Conservation (phyloP, 129 eudicot species). For the Kitagawia praeruptora region DNA sequence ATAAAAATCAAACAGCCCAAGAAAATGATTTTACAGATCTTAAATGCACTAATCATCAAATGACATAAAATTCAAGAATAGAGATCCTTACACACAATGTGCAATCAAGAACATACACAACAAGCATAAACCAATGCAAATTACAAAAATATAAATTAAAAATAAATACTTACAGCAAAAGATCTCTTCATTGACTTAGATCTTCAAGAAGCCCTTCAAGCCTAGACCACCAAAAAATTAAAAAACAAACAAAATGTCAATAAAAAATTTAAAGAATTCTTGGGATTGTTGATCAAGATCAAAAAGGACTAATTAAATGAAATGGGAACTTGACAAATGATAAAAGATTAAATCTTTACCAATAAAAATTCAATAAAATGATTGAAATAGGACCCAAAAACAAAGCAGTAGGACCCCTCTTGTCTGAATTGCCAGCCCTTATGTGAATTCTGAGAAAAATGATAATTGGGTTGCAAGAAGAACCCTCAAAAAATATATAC, state of each 20-base stretch:
- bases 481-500: neutral
- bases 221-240: neutral
- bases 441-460: neutral
- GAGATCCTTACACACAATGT: slow-evolving; percentile 7
- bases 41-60: neutral
- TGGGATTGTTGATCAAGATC: neutral
- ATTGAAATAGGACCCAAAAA: slow-evolving; percentile 4
- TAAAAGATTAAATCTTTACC: neutral
- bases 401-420: slow-evolving; percentile 10
- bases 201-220: slow-evolving; percentile 1
- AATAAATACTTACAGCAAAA: slow-evolving; percentile 6
- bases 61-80: neutral
- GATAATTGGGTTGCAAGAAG: neutral
- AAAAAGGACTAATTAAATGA: neutral
- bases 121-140: neutral
- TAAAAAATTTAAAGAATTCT: neutral
- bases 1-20: neutral
- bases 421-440: neutral
- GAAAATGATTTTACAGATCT: neutral
- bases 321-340: slow-evolving; percentile 2
- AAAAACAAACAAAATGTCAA: neutral
- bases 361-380: neutral
- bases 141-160: neutral
- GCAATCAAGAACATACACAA: neutral
- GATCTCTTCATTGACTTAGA: slow-evolving; percentile 13